Base-by-base conservation (phyloP, 371 early-diverging fungal genomes). In the Mycotypha africana region DNA sequence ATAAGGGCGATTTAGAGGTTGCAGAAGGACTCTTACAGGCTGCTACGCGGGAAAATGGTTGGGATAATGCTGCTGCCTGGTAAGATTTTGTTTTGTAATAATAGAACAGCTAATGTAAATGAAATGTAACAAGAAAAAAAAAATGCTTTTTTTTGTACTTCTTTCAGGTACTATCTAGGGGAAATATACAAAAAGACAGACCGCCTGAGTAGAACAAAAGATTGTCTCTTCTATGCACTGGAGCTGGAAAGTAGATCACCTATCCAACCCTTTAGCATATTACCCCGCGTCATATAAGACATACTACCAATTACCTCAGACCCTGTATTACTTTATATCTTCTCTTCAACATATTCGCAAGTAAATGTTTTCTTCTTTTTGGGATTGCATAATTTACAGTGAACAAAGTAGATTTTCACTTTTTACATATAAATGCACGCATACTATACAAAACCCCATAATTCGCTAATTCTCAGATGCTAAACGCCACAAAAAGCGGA, bases 221-320 rank as follows among this genome's bases (percentile, higher is more conserved):
- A 81, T 28, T 85, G 84, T 44, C 62, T 82, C 28, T 73, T 82
- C 51, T 86, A 85, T 47, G 86, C 88, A 16, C 56, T 86, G 10
- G 86, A 86, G 46, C 68, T 88, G 19, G 85, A 84, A 46, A 62
- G 52, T 23, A 77, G 85, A 5, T 65, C 70, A 32, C 87, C 87
- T 0, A 73, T 81, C 24, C 71, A 81, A n/a, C 58, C 81, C 3
- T 85, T 85, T 50, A 58, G 60, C 8, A 46, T 74, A 1, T 64
- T 84, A 23, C 74, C 74, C 40, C 42, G 65, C n/a, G 60, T 50
- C 45, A 47, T 61, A 11, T 58, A 47, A 33, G 5, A 16, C 15
- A 38, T 9, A 38, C 4, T 11, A 2, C 4, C n/a, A 4, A 34
- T 9, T 34, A 34, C 9, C 6, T 9, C 5, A 34, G 4, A 9